Evolutionary conservation across 73 alveolate species (phyloP).

Genomic region (Paramecium biaurelia): DNA sequence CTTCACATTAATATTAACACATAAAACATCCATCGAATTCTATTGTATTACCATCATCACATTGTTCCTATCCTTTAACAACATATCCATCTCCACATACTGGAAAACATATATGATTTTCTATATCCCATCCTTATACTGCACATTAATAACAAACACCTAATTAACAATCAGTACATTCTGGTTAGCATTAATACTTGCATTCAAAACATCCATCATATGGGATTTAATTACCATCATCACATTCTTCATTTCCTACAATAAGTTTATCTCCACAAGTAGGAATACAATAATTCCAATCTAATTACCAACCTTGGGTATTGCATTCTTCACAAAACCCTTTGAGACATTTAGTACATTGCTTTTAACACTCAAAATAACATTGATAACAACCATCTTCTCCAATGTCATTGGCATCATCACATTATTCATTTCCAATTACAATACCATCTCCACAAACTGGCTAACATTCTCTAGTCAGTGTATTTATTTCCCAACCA

Average conservation of each 20-base stretch:
- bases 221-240: constrained; percentile 10
- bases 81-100: background rate
- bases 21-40: background rate
- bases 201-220: constrained; percentile 65
- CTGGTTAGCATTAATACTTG: constrained; percentile 23
- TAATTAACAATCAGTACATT: constrained; percentile 51
- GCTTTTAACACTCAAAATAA: background rate
- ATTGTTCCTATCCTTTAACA: background rate
- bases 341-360: background rate
- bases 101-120: constrained; percentile 35
- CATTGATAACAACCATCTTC: background rate
- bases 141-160: constrained; percentile 55
- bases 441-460: background rate
- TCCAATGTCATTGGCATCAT: background rate
- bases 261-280: constrained; percentile 27
- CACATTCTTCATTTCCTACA: constrained; percentile 19
- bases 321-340: constrained; percentile 7
- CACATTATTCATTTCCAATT: background rate
- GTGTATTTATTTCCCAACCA: constrained; percentile 31
- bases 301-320: background rate
- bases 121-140: constrained; percentile 47
- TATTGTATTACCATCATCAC: constrained; percentile 1
- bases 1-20: background rate
- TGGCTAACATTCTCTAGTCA: background rate
- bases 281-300: constrained; percentile 52